Conservation (phyloP, 2,329 filamentous ascomycete species). For the Trichophyton rubrum region DNA sequence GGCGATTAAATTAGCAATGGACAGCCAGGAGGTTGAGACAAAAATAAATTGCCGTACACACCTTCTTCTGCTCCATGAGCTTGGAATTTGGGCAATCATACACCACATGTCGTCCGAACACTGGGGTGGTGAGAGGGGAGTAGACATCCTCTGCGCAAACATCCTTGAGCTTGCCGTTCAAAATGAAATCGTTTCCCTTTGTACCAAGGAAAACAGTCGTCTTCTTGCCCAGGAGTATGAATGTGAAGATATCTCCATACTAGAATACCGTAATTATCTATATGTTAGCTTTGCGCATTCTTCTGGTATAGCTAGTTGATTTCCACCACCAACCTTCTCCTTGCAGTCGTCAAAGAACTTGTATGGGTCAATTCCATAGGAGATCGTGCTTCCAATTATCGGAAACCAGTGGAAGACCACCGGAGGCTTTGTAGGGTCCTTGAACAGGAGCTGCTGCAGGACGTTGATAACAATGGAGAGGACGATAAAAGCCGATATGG, state of each 20-base stretch:
- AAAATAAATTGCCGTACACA: constrained; percentile 26
- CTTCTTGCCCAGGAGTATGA: constrained; percentile 75
- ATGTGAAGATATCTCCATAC: constrained; percentile 86
- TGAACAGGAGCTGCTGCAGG: constrained; percentile 63
- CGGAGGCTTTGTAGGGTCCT: constrained; percentile 66
- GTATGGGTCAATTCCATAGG: constrained; percentile 77
- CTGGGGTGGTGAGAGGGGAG: constrained; percentile 56
- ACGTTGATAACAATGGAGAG: constrained; percentile 64
- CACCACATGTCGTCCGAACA: constrained; percentile 74
- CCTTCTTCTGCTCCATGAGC: constrained; percentile 94
- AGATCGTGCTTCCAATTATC: constrained; percentile 78
- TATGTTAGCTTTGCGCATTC: background rate
- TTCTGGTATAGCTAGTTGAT: too few species aligned
- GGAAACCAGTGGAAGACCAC: constrained; percentile 54
- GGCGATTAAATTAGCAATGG: background rate
- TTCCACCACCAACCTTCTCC: constrained; percentile 49
- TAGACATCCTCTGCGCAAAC: constrained; percentile 88
- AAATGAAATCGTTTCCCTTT: constrained; percentile 77
- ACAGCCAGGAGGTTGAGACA: background rate
- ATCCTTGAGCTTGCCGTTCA: constrained; percentile 82
- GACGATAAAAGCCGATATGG: constrained; percentile 37
- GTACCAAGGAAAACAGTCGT: constrained; percentile 75
- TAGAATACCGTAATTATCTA: constrained; percentile 23
- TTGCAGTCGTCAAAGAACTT: constrained; percentile 53
- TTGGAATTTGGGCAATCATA: constrained; percentile 87